phyloP scores from a whole-genome alignment of 2,329 filamentous ascomycete genomes.

The Metarhizium anisopliae region DNA sequence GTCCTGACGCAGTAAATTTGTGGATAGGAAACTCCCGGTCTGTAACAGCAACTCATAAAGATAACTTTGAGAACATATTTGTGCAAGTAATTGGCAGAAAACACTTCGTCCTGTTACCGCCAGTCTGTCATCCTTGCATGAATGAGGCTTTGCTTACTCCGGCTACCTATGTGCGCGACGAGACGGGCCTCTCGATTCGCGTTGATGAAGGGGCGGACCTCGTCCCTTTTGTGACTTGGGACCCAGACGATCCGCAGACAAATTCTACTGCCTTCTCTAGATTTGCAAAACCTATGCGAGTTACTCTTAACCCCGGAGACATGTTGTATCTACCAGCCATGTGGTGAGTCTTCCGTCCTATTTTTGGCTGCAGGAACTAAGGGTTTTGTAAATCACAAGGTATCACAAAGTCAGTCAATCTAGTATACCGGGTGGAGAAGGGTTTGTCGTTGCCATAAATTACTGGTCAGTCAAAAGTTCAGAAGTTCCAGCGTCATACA shows the following conservation, averaged over 20 bases:
- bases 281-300: constrained; percentile 51
- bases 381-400: constrained; percentile 26
- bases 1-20: constrained; percentile 70
- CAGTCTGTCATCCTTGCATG: constrained; percentile 59
- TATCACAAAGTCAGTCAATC: constrained; percentile 76
- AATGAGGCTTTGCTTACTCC: constrained; percentile 50
- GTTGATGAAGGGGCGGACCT: constrained; percentile 23
- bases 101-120: constrained; percentile 67
- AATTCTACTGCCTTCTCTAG: constrained; percentile 49
- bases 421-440: constrained; percentile 57
- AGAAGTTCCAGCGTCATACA: not conserved
- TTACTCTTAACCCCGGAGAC: constrained; percentile 63
- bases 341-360: constrained; percentile 44
- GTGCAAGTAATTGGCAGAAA: constrained; percentile 66
- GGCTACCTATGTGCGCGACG: constrained; percentile 46
- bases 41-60: constrained; percentile 66
- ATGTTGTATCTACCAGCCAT: constrained; percentile 76
- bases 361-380: not conserved
- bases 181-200: constrained; percentile 18
- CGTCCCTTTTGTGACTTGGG: constrained; percentile 66
- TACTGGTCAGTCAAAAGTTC: constrained; percentile 53
- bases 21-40: constrained; percentile 71
- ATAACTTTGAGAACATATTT: constrained; percentile 82
- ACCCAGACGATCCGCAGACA: constrained; percentile 50
- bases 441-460: constrained; percentile 70